A percentile compares a stretch with the other conserved stretches of the same genome.
Conservation (phyloP, 371 early-diverging fungal genomes). For the Phascolomyces articulosus region DNA sequence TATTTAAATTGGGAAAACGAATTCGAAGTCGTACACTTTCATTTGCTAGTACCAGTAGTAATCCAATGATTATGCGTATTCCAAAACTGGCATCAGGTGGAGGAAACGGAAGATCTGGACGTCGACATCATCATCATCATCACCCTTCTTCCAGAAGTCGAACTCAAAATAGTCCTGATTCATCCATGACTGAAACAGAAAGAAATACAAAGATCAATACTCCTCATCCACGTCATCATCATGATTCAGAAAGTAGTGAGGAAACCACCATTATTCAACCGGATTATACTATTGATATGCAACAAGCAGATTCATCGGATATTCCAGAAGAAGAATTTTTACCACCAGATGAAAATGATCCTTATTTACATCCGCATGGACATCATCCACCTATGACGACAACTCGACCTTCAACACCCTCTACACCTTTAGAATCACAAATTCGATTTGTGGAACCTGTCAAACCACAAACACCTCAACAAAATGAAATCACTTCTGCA, state of each 20-base stretch:
- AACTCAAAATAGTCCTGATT: conserved; percentile 9
- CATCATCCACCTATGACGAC: not conserved
- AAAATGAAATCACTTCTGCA: too few species aligned
- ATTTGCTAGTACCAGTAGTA: conserved; percentile 34
- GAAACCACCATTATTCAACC: conserved; percentile 2
- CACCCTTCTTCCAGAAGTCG: not conserved
- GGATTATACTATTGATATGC: conserved; percentile 15
- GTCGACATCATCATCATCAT: conserved; percentile 8
- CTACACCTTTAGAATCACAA: conserved; percentile 14
- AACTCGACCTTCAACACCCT: not conserved
- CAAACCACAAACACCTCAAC: conserved; percentile 19
- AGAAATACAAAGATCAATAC: conserved; percentile 39
- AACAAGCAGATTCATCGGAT: conserved; percentile 15
- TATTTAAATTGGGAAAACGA: conserved; percentile 62
- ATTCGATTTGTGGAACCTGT: conserved; percentile 49
- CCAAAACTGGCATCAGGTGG: conserved; percentile 13
- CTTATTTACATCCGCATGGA: too few species aligned
- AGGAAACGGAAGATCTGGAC: not conserved
- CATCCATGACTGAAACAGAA: conserved; percentile 30
- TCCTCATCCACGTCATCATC: conserved; percentile 13
- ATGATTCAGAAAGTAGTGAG: conserved; percentile 1
- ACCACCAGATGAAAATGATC: conserved; percentile 13
- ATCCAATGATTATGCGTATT: conserved; percentile 27
- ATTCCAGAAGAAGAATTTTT: conserved; percentile 34
- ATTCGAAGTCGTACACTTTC: conserved; percentile 46